Evolutionary conservation across 257 asterid species (phyloP).

Genomic region (Nicotiana benthamiana): DNA sequence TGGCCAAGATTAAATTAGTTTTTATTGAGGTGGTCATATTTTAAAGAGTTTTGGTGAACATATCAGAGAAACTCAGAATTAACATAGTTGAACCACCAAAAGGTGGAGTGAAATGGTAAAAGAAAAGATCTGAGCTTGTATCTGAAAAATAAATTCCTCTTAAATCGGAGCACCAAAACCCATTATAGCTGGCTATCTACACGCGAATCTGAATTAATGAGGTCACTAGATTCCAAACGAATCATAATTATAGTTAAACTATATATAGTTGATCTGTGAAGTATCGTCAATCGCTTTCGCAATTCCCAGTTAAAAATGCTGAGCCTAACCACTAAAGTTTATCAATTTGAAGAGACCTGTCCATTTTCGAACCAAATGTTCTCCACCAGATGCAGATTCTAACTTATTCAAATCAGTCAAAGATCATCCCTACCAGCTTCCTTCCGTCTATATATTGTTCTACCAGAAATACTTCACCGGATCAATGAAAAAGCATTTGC

Average conservation of each 20-base stretch:
- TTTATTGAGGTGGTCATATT: not conserved
- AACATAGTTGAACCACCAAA: too few species aligned
- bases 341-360: not conserved
- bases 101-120: too few species aligned
- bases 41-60: constrained; percentile 4
- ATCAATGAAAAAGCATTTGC: not conserved
- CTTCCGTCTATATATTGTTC: not conserved
- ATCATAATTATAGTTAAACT: too few species aligned
- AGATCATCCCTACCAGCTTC: not conserved
- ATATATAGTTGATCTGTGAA: too few species aligned
- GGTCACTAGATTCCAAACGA: too few species aligned
- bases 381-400: not conserved
- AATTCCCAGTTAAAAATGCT: not conserved
- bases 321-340: not conserved
- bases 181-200: too few species aligned
- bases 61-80: not conserved
- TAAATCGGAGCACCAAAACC: too few species aligned
- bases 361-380: not conserved
- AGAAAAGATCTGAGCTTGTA: too few species aligned
- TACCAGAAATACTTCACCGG: not conserved
- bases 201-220: too few species aligned
- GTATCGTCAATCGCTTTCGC: not conserved
- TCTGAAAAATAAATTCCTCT: too few species aligned
- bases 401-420: not conserved
- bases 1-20: not conserved